These are phyloP conservation scores for Mycena alexandri DNA, from an alignment of 768 basidiomycete species.

Conservation along the genomic window DNA sequence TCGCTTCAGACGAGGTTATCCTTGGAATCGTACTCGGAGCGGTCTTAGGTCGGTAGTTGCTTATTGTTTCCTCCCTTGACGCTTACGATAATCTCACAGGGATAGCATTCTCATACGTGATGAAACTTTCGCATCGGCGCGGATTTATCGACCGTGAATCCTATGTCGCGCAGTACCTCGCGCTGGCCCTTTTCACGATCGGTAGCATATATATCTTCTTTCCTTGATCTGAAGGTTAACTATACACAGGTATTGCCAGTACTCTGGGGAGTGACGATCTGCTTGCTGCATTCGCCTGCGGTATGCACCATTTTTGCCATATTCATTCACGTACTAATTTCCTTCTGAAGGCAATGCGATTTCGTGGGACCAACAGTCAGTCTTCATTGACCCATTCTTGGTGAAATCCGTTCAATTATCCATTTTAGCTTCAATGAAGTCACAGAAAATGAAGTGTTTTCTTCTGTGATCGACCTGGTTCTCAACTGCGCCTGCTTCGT, in stretches of 20 bases:
- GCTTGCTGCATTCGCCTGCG: constrained; percentile 88
- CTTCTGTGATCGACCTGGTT: constrained; percentile 91
- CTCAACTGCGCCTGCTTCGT: constrained; percentile 86
- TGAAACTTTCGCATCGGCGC: constrained; percentile 75
- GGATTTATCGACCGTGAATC: constrained; percentile 85
- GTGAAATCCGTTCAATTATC: no score
- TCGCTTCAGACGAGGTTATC: constrained; percentile 77
- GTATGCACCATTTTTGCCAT: constrained; percentile 50
- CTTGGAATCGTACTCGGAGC: constrained; percentile 81
- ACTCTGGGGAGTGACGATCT: constrained; percentile 90
- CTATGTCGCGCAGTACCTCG: constrained; percentile 87
- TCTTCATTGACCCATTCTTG: no score
- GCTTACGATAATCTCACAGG: constrained; percentile 56
- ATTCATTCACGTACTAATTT: constrained; percentile 1
- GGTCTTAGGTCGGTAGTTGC: constrained; percentile 52
- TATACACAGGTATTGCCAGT: constrained; percentile 61
- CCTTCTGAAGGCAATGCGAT: constrained; percentile 80
- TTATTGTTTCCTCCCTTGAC: constrained; percentile 12
- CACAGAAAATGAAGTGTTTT: constrained; percentile 88
- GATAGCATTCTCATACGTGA: constrained; percentile 73
- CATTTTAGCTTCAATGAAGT: constrained; percentile 69
- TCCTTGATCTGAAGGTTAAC: neutral
- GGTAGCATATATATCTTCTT: constrained; percentile 51
- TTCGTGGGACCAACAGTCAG: constrained; percentile 84
- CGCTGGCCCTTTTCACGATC: constrained; percentile 77